These are phyloP conservation scores for Dinochytrium kinnereticum DNA, from an alignment of 371 early-diverging fungal species.

Conservation along the genomic window DNA sequence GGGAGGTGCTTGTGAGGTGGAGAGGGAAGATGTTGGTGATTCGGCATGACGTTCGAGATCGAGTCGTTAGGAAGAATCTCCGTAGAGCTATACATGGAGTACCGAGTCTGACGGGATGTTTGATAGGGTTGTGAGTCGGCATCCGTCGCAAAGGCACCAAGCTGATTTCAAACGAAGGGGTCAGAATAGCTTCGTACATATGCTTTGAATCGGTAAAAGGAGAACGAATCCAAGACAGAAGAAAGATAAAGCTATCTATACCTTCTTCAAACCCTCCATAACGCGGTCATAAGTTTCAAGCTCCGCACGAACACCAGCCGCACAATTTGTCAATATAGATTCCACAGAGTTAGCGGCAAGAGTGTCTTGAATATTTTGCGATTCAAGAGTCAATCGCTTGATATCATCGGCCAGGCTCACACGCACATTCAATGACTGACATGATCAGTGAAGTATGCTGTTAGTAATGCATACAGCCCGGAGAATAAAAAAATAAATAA, in stretches of 20 bases:
- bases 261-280: conserved; percentile 54
- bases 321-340: conserved; percentile 36
- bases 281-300: conserved; percentile 51
- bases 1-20: neutral
- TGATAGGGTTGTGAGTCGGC: conserved; percentile 19
- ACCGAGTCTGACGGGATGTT: conserved; percentile 16
- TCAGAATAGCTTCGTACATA: too few relatives aligned
- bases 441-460: neutral
- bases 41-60: conserved; percentile 32
- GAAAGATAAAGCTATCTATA: conserved; percentile 7
- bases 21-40: neutral
- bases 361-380: conserved; percentile 41
- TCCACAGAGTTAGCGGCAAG: conserved; percentile 46
- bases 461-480: too few relatives aligned
- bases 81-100: conserved; percentile 16
- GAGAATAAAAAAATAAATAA: conserved; percentile 6
- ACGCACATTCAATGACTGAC: conserved; percentile 46
- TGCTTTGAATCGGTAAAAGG: too few relatives aligned
- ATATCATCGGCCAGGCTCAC: conserved; percentile 53
- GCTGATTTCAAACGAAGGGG: conserved; percentile 4
- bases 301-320: conserved; percentile 44
- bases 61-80: conserved; percentile 29
- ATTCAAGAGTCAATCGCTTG: conserved; percentile 48
- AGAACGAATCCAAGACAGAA: too few relatives aligned
- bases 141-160: conserved; percentile 12